A percentile compares a stretch with the other conserved stretches of the same genome.
Conservation (phyloP, 2,329 filamentous ascomycete species). For the Clarireedia monteithiana region DNA sequence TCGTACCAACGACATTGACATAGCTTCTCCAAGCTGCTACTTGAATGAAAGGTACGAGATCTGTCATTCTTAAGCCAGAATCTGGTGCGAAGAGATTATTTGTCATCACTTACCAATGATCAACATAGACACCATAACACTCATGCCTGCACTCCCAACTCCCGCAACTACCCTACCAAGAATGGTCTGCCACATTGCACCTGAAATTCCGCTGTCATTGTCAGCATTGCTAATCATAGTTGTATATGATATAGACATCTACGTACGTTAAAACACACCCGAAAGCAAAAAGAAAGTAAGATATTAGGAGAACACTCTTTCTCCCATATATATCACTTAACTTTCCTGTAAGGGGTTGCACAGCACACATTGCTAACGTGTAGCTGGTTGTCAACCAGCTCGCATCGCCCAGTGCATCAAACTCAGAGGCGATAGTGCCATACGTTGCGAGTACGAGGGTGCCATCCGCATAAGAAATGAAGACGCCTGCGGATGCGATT, state of each 20-base stretch:
- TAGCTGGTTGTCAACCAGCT: constrained; percentile 53
- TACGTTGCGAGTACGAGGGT: constrained; percentile 62
- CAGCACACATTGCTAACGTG: constrained; percentile 66
- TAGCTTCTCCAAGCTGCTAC: constrained; percentile 56
- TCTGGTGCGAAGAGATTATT: too few relatives aligned
- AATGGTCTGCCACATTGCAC: constrained; percentile 57
- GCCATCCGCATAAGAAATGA: constrained; percentile 56
- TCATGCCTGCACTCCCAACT: constrained; percentile 66
- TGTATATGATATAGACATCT: not conserved
- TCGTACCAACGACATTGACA: constrained; percentile 64
- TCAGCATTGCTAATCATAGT: not conserved
- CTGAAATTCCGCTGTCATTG: constrained; percentile 51
- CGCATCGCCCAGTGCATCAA: constrained; percentile 46
- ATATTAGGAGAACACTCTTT: constrained; percentile 19
- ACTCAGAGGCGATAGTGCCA: constrained; percentile 53
- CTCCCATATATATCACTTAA: constrained; percentile 48
- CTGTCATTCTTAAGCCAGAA: not conserved
- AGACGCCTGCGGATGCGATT: constrained; percentile 41
- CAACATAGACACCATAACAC: constrained; percentile 7
- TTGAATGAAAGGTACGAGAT: constrained; percentile 36
- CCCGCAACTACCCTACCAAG: constrained; percentile 45
- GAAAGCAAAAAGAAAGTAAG: constrained; percentile 52
- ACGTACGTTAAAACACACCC: constrained; percentile 38
- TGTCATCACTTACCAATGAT: constrained; percentile 4
- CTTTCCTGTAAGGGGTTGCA: constrained; percentile 68